Evolutionary conservation across 345 rosid genomes (phyloP), one percentile per base, ranked within the genome.

Genomic region (Populus pruinosa): DNA sequence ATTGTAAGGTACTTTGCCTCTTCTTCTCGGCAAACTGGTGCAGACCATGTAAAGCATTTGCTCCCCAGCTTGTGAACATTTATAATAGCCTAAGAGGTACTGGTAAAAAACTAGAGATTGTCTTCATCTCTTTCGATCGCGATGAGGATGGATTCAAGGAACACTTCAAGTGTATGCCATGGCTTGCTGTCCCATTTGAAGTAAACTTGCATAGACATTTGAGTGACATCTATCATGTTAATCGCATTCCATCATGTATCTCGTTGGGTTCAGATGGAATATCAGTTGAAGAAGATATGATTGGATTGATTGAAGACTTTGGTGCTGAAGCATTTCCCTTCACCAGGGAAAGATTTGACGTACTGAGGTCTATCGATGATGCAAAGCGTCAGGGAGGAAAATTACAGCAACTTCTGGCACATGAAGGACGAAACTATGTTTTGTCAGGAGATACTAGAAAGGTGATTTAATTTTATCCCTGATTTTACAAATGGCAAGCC

Each of bases 11-110:
- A 12, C 72, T 89, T 77, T 91, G 89, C 84, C 89, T 91, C 74
- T 88, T 91, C 83, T 93, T 91, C 86, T 93, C 96, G 5, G 96
- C 94, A 75, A 91, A 89, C 87, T 90, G 97, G 97, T 89, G 97
- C 85, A 87, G 91, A 84, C 97, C 97, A 23, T 93, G 96, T 73
- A 89, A 85, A 65, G 61, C 78, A 50, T 93, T 93, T 79, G 81
- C 75, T 29, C 97, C 96, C 29, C 88, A 87, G 72, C 85, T 93
- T 77, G 84, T 88, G 76, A 89, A 87, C 68, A 81, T 93, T 65
- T 91, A 90, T 21, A 80, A 87, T 75, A 72, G 36, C 67, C 73
- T 90, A 64, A 82, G 75, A 81, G 73, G 75, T 47, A 85, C 69
- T 27, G 92, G 87, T 41, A 84, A 81, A 79, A 86, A 71, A 67